Evolutionary conservation across 257 asterid species (phyloP).

Genomic region (Sherardia arvensis): DNA sequence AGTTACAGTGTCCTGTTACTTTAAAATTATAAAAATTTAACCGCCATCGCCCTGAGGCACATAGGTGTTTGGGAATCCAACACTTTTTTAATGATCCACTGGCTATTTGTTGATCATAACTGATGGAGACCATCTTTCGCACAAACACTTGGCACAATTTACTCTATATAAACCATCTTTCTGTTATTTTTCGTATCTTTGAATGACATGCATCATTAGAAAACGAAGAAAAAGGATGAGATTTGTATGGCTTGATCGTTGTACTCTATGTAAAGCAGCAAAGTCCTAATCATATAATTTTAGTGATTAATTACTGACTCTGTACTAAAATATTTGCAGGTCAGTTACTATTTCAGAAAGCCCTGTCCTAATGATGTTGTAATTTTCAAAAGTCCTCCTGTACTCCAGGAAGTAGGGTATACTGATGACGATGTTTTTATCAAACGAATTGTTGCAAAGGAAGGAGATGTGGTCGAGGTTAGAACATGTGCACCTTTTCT

Average conservation of each 20-base stretch:
- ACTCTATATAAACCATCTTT: too few species aligned
- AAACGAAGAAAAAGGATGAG: too few species aligned
- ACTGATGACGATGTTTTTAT: slow-evolving; percentile 88
- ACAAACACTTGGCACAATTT: too few species aligned
- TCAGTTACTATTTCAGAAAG: slow-evolving; percentile 71
- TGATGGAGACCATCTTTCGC: too few species aligned
- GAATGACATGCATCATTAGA: too few species aligned
- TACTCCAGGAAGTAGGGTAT: slow-evolving; percentile 90
- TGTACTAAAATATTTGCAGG: slow-evolving; percentile 36
- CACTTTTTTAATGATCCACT: too few species aligned
- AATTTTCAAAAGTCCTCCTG: slow-evolving; percentile 87
- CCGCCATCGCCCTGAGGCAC: too few species aligned
- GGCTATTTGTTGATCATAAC: too few species aligned
- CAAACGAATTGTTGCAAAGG: slow-evolving; percentile 83
- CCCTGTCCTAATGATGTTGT: slow-evolving; percentile 88
- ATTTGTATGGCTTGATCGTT: not conserved
- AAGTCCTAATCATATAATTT: not conserved
- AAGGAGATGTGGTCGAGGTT: slow-evolving; percentile 87
- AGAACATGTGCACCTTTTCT: slow-evolving; percentile 2
- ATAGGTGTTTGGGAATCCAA: too few species aligned
- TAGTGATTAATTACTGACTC: not conserved
- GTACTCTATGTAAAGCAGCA: not conserved
- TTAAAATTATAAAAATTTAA: too few species aligned
- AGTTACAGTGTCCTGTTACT: too few species aligned
- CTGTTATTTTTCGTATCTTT: not conserved